These are phyloP conservation scores for Ogataea ganodermae DNA, from an alignment of 805 yeast species.

Conservation along the genomic window DNA sequence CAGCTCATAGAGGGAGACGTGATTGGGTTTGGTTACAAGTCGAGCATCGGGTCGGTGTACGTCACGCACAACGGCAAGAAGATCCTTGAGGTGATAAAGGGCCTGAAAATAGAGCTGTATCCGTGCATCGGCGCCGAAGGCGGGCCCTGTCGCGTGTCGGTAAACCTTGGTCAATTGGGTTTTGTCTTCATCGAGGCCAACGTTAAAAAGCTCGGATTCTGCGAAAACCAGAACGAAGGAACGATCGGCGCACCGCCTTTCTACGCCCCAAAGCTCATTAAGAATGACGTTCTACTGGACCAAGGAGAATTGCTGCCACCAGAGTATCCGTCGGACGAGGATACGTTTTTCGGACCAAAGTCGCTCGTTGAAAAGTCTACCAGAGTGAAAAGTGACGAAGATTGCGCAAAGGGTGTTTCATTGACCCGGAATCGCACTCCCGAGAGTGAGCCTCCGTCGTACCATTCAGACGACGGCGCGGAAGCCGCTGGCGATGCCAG, in stretches of 20 bases:
- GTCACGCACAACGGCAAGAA: constrained; percentile 59
- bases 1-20: constrained; percentile 54
- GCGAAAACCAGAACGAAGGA: constrained; percentile 48
- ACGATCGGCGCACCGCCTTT: constrained; percentile 42
- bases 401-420: neutral
- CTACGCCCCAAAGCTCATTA: constrained; percentile 32
- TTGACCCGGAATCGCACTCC: constrained; percentile 18
- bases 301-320: constrained; percentile 78
- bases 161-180: constrained; percentile 85
- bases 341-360: constrained; percentile 58
- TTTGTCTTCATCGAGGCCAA: constrained; percentile 90
- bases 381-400: neutral
- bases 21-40: constrained; percentile 55
- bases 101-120: constrained; percentile 49
- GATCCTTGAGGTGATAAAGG: constrained; percentile 50
- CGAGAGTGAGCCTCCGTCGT: constrained; percentile 33
- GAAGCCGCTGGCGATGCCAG: no score
- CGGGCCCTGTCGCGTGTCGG: constrained; percentile 50
- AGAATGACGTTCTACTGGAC: constrained; percentile 57
- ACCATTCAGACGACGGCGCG: constrained; percentile 17
- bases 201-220: constrained; percentile 58
- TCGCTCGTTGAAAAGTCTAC: constrained; percentile 17
- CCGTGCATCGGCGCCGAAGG: constrained; percentile 57
- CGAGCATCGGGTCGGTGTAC: constrained; percentile 49
- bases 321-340: constrained; percentile 61